phyloP scores from a whole-genome alignment of 164 flowering plant genomes.

The Aristolochia californica region DNA sequence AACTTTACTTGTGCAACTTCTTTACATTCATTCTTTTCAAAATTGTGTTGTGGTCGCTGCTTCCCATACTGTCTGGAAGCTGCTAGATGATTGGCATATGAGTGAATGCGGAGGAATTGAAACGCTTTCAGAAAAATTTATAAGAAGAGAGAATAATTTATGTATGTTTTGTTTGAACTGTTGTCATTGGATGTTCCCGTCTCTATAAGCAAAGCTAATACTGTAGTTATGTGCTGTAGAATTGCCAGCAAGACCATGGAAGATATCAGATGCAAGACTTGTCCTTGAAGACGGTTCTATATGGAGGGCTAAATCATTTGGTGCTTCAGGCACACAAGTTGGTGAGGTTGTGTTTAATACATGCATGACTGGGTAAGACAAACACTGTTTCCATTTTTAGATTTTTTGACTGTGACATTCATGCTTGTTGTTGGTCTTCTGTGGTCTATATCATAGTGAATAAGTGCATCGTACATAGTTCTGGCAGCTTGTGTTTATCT shows the following conservation, averaged over 20 bases:
- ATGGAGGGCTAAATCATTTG: conserved; percentile 16
- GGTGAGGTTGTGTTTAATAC: conserved; percentile 17
- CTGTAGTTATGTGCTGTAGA: neutral
- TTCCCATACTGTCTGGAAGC: too few relatives aligned
- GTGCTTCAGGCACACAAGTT: conserved; percentile 15
- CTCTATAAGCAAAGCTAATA: neutral
- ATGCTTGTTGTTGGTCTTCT: too few relatives aligned
- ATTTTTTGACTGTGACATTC: too few relatives aligned
- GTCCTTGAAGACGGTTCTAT: conserved; percentile 17
- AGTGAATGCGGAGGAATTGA: too few relatives aligned
- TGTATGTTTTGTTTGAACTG: neutral
- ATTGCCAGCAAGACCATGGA: conserved; percentile 11
- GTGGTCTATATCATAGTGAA: too few relatives aligned
- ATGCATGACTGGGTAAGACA: conserved; percentile 12
- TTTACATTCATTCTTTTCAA: neutral
- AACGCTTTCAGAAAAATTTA: too few relatives aligned
- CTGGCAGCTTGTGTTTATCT: too few relatives aligned
- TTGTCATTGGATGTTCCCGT: neutral
- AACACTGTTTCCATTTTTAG: too few relatives aligned
- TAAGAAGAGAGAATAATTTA: neutral
- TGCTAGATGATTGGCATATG: too few relatives aligned
- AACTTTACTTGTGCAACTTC: neutral
- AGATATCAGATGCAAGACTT: conserved; percentile 10
- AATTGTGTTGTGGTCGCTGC: neutral
- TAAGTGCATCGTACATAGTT: too few relatives aligned